These are phyloP conservation scores for Penicillium sp. DNA, from an alignment of 2,329 filamentous ascomycete genomes.

Conservation along the genomic window DNA sequence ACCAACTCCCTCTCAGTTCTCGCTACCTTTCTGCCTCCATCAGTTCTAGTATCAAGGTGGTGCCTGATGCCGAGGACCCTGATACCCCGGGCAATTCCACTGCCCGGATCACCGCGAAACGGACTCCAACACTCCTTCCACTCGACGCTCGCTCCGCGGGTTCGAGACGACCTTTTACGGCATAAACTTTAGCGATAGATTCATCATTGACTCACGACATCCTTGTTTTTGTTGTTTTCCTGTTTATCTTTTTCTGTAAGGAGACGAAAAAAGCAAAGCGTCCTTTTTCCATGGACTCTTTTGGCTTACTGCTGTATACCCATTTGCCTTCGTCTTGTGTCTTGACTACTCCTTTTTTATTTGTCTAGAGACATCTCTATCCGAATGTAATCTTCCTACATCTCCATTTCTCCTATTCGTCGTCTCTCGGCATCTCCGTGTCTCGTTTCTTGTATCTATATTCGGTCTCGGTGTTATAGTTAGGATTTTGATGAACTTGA, in stretches of 20 bases:
- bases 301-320: conserved; percentile 21
- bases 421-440: neutral
- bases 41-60: conserved; percentile 43
- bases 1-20: conserved; percentile 64
- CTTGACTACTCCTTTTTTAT: neutral
- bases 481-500: neutral
- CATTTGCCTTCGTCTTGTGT: conserved; percentile 9
- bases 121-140: conserved; percentile 7
- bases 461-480: neutral
- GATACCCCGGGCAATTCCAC: conserved; percentile 31
- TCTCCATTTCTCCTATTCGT: neutral
- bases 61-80: conserved; percentile 37
- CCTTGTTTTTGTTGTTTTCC: conserved; percentile 9
- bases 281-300: conserved; percentile 1
- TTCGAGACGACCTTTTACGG: conserved; percentile 31
- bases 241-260: conserved; percentile 14
- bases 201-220: conserved; percentile 26
- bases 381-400: neutral
- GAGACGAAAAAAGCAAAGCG: conserved; percentile 15
- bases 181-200: conserved; percentile 30
- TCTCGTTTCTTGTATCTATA: neutral
- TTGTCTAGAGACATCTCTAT: neutral
- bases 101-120: conserved; percentile 19
- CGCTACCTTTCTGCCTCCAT: conserved; percentile 53
- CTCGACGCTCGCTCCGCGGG: conserved; percentile 12